Evolutionary conservation across 2,329 filamentous ascomycete species (phyloP).

Genomic region (Claviceps spartinae): DNA sequence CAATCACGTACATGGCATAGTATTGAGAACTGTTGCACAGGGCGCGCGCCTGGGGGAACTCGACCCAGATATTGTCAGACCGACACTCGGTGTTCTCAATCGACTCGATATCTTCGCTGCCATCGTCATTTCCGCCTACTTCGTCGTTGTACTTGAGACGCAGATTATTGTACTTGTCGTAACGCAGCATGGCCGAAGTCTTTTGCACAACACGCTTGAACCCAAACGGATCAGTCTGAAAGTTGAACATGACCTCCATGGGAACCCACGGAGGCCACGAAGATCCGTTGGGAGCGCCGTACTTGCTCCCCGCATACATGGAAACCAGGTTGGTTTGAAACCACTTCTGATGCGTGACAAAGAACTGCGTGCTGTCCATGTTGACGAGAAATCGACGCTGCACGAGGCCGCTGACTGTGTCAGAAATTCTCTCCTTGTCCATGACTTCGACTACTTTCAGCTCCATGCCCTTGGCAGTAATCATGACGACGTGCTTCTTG

Average conservation of each 20-base stretch:
- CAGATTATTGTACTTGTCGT: conserved; percentile 96
- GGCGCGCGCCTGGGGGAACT: conserved; percentile 88
- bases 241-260: conserved; percentile 97
- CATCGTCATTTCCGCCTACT: conserved; percentile 50
- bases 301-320: conserved; percentile 87
- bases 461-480: conserved; percentile 95
- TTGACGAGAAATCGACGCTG: conserved; percentile 87
- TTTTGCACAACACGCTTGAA: conserved; percentile 95
- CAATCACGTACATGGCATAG: conserved; percentile 96
- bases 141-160: conserved; percentile 96
- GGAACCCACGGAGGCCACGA: conserved; percentile 98
- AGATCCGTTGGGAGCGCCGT: conserved; percentile 71
- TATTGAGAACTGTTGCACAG: conserved; percentile 96
- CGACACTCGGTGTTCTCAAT: conserved; percentile 53
- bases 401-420: conserved; percentile 87
- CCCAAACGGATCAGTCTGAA: conserved; percentile 85
- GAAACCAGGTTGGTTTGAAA: conserved; percentile 74
- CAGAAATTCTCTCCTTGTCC: conserved; percentile 85
- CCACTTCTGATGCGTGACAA: conserved; percentile 87
- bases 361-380: conserved; percentile 97
- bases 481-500: conserved; percentile 87
- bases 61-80: conserved; percentile 95
- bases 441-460: conserved; percentile 95
- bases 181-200: conserved; percentile 85
- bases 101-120: conserved; percentile 28